A percentile compares a stretch with the other conserved stretches of the same genome.
These are phyloP conservation scores for Penicillium sp. DNA, from an alignment of 2,329 filamentous ascomycete genomes.

Conservation along the genomic window DNA sequence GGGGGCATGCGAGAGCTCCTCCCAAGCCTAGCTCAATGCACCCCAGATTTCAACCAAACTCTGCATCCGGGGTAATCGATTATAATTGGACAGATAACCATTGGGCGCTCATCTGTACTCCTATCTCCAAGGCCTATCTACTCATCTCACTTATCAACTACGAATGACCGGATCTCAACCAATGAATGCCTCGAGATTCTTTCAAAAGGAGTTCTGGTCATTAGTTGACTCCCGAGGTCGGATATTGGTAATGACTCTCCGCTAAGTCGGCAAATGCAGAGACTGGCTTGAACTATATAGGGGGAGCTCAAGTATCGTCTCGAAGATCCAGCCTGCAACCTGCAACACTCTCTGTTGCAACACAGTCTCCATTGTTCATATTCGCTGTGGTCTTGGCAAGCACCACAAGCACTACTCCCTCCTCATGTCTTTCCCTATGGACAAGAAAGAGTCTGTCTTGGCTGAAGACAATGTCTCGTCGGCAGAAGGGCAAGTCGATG, in stretches of 20 bases:
- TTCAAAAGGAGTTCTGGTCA: conserved; percentile 3
- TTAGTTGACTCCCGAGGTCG: conserved; percentile 4
- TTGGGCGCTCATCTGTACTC: conserved; percentile 5
- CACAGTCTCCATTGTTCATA: too few relatives aligned
- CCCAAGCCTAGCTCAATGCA: conserved; percentile 11
- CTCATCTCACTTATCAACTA: conserved; percentile 4
- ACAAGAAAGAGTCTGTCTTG: conserved; percentile 18
- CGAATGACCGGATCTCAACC: conserved; percentile 1
- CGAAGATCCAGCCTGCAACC: not conserved
- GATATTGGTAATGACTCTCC: not conserved
- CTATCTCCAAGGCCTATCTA: conserved; percentile 8
- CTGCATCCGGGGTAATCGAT: conserved; percentile 8
- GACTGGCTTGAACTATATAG: conserved; percentile 10
- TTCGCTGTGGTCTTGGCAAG: too few relatives aligned
- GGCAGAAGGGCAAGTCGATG: conserved; percentile 26
- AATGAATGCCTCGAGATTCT: conserved; percentile 18
- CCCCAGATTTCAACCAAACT: conserved; percentile 12
- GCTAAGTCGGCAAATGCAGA: conserved; percentile 1
- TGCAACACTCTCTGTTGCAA: not conserved
- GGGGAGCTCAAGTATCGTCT: conserved; percentile 8
- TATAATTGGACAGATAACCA: conserved; percentile 12
- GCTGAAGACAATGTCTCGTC: conserved; percentile 22
- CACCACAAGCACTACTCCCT: not conserved
- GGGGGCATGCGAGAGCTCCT: conserved; percentile 10
- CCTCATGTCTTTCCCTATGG: conserved; percentile 15